These are phyloP conservation scores for Xylaria sp. DNA, from an alignment of 2,329 filamentous ascomycete species.

Conservation along the genomic window DNA sequence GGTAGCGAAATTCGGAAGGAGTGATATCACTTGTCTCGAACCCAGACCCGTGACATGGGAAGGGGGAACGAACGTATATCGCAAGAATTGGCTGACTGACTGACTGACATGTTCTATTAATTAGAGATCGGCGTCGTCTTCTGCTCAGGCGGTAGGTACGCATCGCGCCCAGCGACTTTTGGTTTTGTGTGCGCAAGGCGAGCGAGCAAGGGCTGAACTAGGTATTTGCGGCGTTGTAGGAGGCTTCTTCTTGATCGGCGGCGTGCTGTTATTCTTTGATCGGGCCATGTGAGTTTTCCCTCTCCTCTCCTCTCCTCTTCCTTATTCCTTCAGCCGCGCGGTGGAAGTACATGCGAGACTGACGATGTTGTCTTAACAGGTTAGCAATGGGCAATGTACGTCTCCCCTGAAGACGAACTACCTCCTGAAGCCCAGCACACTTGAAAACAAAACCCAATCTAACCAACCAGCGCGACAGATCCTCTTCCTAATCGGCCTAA, in stretches of 20 bases:
- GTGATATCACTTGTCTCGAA: neutral
- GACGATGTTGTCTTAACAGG: slow-evolving; percentile 59
- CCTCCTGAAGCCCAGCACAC: neutral
- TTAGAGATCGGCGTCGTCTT: slow-evolving; percentile 96
- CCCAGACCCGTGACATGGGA: neutral
- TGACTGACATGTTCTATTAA: slow-evolving; percentile 5
- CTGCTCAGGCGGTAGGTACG: slow-evolving; percentile 89
- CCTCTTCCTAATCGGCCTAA: slow-evolving; percentile 96
- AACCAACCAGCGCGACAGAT: slow-evolving; percentile 77
- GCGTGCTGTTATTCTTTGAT: slow-evolving; percentile 97
- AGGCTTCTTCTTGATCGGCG: slow-evolving; percentile 92
- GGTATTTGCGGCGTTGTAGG: slow-evolving; percentile 62
- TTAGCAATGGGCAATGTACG: slow-evolving; percentile 96
- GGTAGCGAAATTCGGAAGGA: neutral
- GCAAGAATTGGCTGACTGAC: slow-evolving; percentile 26
- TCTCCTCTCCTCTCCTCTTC: slow-evolving; percentile 18
- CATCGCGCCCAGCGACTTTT: slow-evolving; percentile 29
- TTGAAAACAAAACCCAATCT: slow-evolving; percentile 12
- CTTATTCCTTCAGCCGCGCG: neutral
- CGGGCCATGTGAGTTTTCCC: slow-evolving; percentile 79
- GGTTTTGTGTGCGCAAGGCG: slow-evolving; percentile 35
- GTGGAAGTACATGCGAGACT: slow-evolving; percentile 34
- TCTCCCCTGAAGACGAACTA: slow-evolving; percentile 14
- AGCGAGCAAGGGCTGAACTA: slow-evolving; percentile 21
- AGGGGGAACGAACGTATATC: neutral